Evolutionary conservation across 2,329 filamentous ascomycete genomes (phyloP).

Genomic region (Penicillium digitatum): DNA sequence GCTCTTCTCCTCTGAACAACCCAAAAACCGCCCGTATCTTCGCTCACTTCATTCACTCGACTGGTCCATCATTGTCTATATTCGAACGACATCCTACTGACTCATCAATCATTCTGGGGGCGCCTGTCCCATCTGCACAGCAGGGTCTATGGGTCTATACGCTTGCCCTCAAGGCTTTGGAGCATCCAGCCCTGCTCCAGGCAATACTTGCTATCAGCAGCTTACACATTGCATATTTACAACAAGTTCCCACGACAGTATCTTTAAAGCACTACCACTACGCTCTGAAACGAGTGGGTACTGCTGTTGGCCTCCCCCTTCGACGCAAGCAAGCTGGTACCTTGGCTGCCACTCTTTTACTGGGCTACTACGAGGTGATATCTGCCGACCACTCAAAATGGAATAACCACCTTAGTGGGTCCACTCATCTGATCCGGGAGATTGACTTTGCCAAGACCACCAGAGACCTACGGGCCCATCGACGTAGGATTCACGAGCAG

Average conservation of each 20-base stretch:
- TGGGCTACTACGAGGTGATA: constrained; percentile 93
- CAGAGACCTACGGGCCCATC: constrained; percentile 63
- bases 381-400: constrained; percentile 92
- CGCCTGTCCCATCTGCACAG: constrained; percentile 58
- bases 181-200: constrained; percentile 81
- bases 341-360: constrained; percentile 77
- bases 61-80: constrained; percentile 77
- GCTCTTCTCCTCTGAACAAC: constrained; percentile 72
- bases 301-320: constrained; percentile 65
- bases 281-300: constrained; percentile 71
- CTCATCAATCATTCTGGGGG: constrained; percentile 62
- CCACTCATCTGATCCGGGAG: constrained; percentile 75
- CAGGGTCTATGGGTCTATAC: constrained; percentile 64
- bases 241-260: constrained; percentile 68
- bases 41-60: constrained; percentile 86
- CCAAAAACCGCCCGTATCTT: constrained; percentile 77
- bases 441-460: constrained; percentile 74
- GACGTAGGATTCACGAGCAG: constrained; percentile 44
- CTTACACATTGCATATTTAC: constrained; percentile 80
- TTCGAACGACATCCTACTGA: constrained; percentile 80
- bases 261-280: constrained; percentile 91
- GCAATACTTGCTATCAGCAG: constrained; percentile 84
- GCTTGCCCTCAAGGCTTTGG: constrained; percentile 76
- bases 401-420: constrained; percentile 86
- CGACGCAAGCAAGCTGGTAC: constrained; percentile 73